Evolutionary conservation across 1,284 basidiomycete species (phyloP), one percentile per base, ranked within the genome.

Genomic region (Golubevia pallescens): DNA sequence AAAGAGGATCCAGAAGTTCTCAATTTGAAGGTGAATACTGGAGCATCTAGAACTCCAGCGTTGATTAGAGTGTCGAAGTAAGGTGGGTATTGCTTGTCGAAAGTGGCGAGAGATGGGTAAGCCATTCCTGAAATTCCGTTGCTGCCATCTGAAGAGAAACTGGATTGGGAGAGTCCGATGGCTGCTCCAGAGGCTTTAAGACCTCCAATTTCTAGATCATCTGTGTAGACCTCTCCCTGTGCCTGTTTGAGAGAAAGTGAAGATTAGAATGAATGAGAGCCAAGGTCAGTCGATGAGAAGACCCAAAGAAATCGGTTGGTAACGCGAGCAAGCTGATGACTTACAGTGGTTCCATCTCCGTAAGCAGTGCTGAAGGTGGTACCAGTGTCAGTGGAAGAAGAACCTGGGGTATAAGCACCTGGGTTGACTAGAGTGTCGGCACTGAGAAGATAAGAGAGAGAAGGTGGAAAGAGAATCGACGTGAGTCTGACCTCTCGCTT

Each of bases 51-150:
- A 1, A 55, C 67, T 13, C 63, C 63, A 21, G 61, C 67, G 20
- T 61, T 68, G 53, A 70, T 56, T 24, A 71, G 63, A 28, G 62
- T 58, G 62, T 71, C 67, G 55, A 71, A 62, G 62, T 74, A 81
- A n/a, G 79, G 79, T 1, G 62, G 67, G 67, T 74, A 76, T 19
- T 66, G 61, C 51, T 68, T 66, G 61, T 70, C 72, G 62, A 80
- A 81, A 21, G 73, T 68, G 23, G 73, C 60, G 21, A 71, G 66
- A 71, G 66, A 24, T 62, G 74, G 63, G 66, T 77, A 78, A 42
- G 76, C 67, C 69, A 85, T 71, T 58, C 83, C 83, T 56, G 71
- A 68, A 62, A 85, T 80, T 57, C 82, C 82, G 42, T 65, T 56
- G 57, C 14, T 7, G 14, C 55, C 68, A 20, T 62, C 6, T 58